Conservation (phyloP, 306 rosid species). For the Ormosia semicastrata region DNA sequence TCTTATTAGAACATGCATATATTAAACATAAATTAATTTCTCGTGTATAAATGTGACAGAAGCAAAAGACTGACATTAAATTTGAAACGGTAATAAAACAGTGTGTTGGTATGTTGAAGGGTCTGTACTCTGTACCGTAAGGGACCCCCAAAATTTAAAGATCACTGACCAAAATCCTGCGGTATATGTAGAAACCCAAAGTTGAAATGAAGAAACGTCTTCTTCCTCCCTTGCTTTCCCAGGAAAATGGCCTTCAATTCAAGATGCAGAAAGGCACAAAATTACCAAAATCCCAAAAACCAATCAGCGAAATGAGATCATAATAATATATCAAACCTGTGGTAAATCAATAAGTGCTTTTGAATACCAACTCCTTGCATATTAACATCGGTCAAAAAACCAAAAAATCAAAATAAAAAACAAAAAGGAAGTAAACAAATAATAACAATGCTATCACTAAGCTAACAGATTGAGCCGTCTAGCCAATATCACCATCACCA, state of each 20-base stretch:
- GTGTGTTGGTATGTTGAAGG: conserved; percentile 40
- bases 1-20: no score
- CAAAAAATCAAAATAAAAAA: background rate
- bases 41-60: conserved; percentile 22
- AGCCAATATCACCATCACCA: conserved; percentile 68
- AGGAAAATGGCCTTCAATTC: conserved; percentile 25
- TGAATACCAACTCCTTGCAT: conserved; percentile 30
- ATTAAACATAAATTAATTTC: no score
- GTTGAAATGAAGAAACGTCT: conserved; percentile 14
- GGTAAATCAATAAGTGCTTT: conserved; percentile 20
- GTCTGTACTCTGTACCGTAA: conserved; percentile 25
- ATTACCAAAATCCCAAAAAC: background rate
- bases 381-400: background rate
- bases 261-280: background rate
- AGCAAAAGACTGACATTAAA: conserved; percentile 38
- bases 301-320: background rate
- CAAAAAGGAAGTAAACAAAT: background rate
- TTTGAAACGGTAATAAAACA: conserved; percentile 47
- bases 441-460: conserved; percentile 11
- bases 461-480: conserved; percentile 66
- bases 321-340: conserved; percentile 24
- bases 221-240: conserved; percentile 14
- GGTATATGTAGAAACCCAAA: conserved; percentile 20
- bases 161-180: conserved; percentile 36
- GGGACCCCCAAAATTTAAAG: conserved; percentile 33